Base-by-base conservation (phyloP, 768 basidiomycete species). In the Tulasnella sp. region DNA sequence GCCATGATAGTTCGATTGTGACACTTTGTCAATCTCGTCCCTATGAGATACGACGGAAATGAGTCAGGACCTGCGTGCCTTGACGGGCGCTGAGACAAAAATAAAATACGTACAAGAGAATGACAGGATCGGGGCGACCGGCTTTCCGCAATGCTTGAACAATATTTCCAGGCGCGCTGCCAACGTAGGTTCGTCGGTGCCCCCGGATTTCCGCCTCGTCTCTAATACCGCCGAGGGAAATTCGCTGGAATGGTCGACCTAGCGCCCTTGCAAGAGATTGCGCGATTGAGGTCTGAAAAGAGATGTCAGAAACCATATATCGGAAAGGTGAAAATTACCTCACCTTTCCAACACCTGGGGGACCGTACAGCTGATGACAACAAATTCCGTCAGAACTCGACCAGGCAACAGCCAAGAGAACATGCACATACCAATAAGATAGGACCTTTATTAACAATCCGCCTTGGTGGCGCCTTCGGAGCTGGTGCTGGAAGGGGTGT, bases 281-380 rank as follows among this genome's bases (percentile, higher is more conserved):
- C 0, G 96, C 96, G 1, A 98, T 90, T 0, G 94, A 95, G 0
- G 96, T 98, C 86, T 97, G 97, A 44, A 95, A 96, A 96, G 96
- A 0, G 38, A 38, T 31, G 73, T 36, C 24, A 40, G 39, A 31
- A 21, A 27, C 10, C 62, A 24, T 5, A 9, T 40, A n/a, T 80
- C 82, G 34, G 79, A 21, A 62, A 16, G 18, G 3, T 7, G 52
- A 39, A 24, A 39, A 8, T 40, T 72, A 9, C 79, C 34, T 1
- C 82, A 83, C 76, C 56, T 77, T 79, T 16, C 78, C 78, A n/a
- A 84, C 79, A 12, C 84, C 81, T 16, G 81, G 82, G n/a, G 79
- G 74, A 7, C 74, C 73, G 34, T 75, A 62, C 21, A 80, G 74
- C 79, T 80, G 31, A 40, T 10, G 31, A 31, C 2, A 31, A 52